These are phyloP conservation scores for Penicillium ochrochloron DNA, from an alignment of 495 filamentous ascomycete species.

Conservation along the genomic window DNA sequence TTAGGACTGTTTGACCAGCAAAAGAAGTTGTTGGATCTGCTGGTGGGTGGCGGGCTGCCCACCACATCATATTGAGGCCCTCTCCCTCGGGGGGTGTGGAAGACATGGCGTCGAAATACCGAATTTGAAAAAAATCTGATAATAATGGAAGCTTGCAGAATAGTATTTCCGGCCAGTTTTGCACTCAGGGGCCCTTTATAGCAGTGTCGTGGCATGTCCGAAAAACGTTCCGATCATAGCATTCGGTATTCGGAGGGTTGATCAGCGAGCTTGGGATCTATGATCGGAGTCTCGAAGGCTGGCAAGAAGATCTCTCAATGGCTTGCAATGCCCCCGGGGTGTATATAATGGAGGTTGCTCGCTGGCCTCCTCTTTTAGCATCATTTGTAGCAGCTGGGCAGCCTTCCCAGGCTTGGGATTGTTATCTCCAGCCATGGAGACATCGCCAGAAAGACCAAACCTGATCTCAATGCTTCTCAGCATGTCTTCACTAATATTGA, in stretches of 20 bases:
- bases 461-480: not conserved
- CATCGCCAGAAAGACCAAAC: not conserved
- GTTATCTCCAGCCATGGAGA: not conserved
- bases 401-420: not conserved
- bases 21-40: slow-evolving; percentile 22
- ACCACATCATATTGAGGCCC: slow-evolving; percentile 8
- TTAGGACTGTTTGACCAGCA: slow-evolving; percentile 24
- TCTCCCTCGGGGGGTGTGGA: slow-evolving; percentile 9
- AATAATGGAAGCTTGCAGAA: not conserved
- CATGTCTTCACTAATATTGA: not conserved
- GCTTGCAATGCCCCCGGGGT: not conserved
- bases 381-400: not conserved
- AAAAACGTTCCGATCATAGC: not conserved
- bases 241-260: not conserved
- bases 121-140: not conserved
- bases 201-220: not conserved
- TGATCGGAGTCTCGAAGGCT: not conserved
- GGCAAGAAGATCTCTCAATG: not conserved
- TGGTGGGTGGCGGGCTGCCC: slow-evolving; percentile 19
- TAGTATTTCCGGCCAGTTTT: not conserved
- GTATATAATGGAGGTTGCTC: not conserved
- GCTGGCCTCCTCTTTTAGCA: not conserved
- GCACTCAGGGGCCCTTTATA: not conserved
- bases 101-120: slow-evolving; percentile 4
- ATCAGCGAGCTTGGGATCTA: not conserved